Percentiles rank a stretch among this genome's conserved stretches.
Conservation (phyloP, 805 yeast genomes). For the Scheffersomyces lignosus region DNA sequence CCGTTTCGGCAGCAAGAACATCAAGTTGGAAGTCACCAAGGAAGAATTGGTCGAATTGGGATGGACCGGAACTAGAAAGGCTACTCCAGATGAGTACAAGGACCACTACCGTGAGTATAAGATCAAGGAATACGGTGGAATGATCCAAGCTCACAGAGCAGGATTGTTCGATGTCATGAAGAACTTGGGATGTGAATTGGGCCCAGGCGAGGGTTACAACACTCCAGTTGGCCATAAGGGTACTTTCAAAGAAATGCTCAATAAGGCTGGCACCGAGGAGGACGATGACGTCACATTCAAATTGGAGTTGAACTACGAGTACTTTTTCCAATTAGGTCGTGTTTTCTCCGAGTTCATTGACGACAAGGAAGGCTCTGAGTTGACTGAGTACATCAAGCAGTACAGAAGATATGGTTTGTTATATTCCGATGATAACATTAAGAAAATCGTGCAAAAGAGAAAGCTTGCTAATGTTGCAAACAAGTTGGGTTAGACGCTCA, state of each 20-base stretch:
- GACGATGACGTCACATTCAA: constrained; percentile 33
- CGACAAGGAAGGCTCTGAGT: constrained; percentile 40
- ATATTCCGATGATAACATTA: constrained; percentile 43
- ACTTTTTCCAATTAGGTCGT: constrained; percentile 51
- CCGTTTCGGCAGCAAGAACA: constrained; percentile 28
- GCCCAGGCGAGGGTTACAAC: constrained; percentile 82
- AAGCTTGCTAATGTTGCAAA: constrained; percentile 14
- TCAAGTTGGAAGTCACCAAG: constrained; percentile 38
- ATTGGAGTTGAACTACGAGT: constrained; percentile 58
- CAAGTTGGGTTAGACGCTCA: background rate
- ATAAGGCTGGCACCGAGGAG: constrained; percentile 18
- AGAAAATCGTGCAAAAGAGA: constrained; percentile 39
- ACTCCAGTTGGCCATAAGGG: constrained; percentile 50
- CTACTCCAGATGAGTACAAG: constrained; percentile 67
- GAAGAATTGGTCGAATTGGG: constrained; percentile 69
- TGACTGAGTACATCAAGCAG: constrained; percentile 50
- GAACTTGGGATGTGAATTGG: constrained; percentile 61
- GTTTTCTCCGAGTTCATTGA: constrained; percentile 40
- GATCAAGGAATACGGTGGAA: constrained; percentile 69
- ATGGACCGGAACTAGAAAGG: constrained; percentile 92
- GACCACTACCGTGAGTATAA: constrained; percentile 63
- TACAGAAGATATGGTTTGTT: constrained; percentile 69
- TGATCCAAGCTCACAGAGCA: constrained; percentile 70
- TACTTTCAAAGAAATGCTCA: constrained; percentile 33
- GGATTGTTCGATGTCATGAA: constrained; percentile 64